Evolutionary conservation across 225 moss, liverwort and hornwort species (phyloP).

Genomic region (Ulota crispa): DNA sequence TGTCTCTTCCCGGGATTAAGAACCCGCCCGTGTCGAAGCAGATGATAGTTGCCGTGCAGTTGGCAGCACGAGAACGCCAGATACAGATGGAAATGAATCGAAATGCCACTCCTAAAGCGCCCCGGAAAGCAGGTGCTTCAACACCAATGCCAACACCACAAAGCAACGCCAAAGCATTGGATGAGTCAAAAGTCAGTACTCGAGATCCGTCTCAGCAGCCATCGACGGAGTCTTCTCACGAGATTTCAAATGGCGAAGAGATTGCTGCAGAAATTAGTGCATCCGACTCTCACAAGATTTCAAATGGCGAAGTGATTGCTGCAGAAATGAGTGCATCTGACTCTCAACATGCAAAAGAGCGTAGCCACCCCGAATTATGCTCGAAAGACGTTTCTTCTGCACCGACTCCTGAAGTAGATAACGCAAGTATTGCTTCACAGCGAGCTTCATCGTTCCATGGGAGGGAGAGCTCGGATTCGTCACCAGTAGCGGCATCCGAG

Average conservation of each 20-base stretch:
- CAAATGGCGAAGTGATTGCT: conserved; percentile 5
- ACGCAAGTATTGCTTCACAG: conserved; percentile 24
- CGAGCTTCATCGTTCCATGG: conserved; percentile 23
- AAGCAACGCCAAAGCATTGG: background rate
- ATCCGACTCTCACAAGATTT: background rate
- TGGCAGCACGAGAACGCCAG: conserved; percentile 14
- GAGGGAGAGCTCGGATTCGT: conserved; percentile 25
- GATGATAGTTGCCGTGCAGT: conserved; percentile 7
- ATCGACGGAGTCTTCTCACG: conserved; percentile 7
- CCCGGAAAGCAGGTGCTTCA: conserved; percentile 2
- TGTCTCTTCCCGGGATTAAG: conserved; percentile 18
- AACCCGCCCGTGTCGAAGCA: conserved; percentile 15
- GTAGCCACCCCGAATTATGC: background rate
- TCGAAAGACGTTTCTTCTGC: conserved; percentile 14
- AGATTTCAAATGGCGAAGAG: conserved; percentile 1
- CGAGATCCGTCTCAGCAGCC: background rate
- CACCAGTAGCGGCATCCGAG: conserved; percentile 19
- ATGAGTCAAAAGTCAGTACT: background rate
- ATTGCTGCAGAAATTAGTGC: background rate
- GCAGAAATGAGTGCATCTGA: conserved; percentile 1
- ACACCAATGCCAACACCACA: conserved; percentile 1
- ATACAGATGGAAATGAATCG: background rate
- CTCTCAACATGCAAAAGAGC: conserved; percentile 3
- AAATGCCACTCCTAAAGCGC: background rate
- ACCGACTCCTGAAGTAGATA: conserved; percentile 13